Base-by-base conservation (phyloP, 1,284 basidiomycete species). In the Agroathelia rolfsii region DNA sequence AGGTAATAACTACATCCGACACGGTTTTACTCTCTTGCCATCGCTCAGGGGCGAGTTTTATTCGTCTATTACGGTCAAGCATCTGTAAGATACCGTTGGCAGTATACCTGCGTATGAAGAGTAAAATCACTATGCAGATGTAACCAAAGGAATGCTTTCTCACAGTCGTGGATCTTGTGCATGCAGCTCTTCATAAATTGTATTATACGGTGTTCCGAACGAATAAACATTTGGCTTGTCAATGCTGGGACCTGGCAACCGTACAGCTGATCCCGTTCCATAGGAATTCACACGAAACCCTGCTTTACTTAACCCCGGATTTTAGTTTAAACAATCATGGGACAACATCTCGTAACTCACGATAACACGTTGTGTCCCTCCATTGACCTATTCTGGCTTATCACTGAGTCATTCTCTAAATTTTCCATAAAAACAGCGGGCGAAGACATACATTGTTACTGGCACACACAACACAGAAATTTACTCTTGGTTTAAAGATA, bases 121-220 rank as follows among this genome's bases (percentile, higher is more conserved):
- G 24, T 49, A 29, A 45, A 44, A 32, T 16, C 19, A 24, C 36
- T 17, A 31, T 37, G 35, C 33, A 30, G 4, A 27, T 13, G 23
- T 11, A 14, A 25, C 25, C 26, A 28, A 10, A 11, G 30, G 34
- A 24, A 35, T 28, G 25, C 23, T 20, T 11, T 67, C 84, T 58
- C 44, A 94, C 82, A 99, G 54, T 34, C 78, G 71, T 30, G 76
- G 64, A 55, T 98, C 94, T 59, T 98, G 92, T 3, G 63, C 54
- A 41, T 72, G 72, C n/a, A 99, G 66, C 48, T 99, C 93, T 50
- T 92, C 78, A 51, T 89, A 98, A 49, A 99, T 99, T 18, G 76
- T 66, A 45, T 97, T 89, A 57, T 99, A 99, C 0, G 95, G 92
- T n/a, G 94, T 98, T 18, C 95, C 95, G 54, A 99, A 99, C 0